Evolutionary conservation across 163 green algal species (phyloP), one percentile per base, ranked within the genome.

Genomic region (Scenedesmus sp.): DNA sequence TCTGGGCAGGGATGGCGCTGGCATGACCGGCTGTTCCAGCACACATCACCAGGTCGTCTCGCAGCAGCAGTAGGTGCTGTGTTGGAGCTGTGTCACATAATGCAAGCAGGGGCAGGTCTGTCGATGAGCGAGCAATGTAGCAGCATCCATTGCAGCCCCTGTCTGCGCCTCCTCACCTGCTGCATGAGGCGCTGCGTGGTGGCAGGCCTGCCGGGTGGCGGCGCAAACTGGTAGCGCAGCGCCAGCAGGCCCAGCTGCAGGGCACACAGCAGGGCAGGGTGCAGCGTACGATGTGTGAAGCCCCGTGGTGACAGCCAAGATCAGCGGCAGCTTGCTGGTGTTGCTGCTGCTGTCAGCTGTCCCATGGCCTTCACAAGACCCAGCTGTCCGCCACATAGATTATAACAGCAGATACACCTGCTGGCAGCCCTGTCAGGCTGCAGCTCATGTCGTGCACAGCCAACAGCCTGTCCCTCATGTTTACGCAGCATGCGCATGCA

Each of bases 141-240:
- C 51, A 61, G 51, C 51, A 24, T 12, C 46, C 6, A 43, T 15
- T 79, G 44, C n/a, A 87, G 20, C 12, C 26, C 3, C 10, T 40
- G 24, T 33, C 65, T 37, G 18, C 59, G 46, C n/a, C 85, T 16
- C n/a, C 85, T 16, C 35, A 85, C 89, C 89, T 89, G 81, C 56
- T 86, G 82, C 81, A 92, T 83, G 35, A 92, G 82, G 43, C 87
- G 56, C 87, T 87, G 78, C 56, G 16, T 49, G 72, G 15, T 46
- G 35, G 72, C 72, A 51, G 76, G 24, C 35, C 76, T 76, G 49
- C 80, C n/a, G 0, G 53, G 35, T 42, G 88, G 88, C 13, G 88
- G 88, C 42, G 68, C 88, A 85, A 92, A 89, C 42, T 73, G 59
- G 82, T 89, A 92, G 46, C 81, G 65, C 9, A n/a, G 40, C 33